Percentiles rank a stretch among this genome's conserved stretches.
Evolutionary conservation across 129 eudicot species (phyloP).

Genomic region (Gnaphalium uliginosum): DNA sequence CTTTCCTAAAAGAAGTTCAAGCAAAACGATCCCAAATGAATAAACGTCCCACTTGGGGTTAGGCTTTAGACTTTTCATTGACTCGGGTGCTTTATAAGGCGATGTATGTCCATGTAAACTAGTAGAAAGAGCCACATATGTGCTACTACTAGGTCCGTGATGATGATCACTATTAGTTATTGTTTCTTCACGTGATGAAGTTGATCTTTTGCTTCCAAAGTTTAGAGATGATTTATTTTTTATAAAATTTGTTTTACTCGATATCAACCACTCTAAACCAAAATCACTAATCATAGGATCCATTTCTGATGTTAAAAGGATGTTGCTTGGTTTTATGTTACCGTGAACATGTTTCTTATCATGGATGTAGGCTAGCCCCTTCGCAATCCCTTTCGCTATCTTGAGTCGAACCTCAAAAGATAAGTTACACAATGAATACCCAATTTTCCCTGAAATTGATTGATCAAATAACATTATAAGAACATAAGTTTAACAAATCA

Average conservation of each 20-base stretch:
- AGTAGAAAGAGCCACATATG: not conserved
- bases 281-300: conserved; percentile 80
- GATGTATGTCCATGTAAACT: conserved; percentile 48
- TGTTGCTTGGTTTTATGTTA: conserved; percentile 87
- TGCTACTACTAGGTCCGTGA: not conserved
- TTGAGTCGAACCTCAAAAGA: conserved; percentile 63
- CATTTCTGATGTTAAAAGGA: conserved; percentile 71
- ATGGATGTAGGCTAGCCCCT: conserved; percentile 71
- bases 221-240: conserved; percentile 43
- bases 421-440: conserved; percentile 55
- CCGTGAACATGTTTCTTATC: conserved; percentile 88
- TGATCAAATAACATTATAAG: not conserved
- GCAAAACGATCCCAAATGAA: conserved; percentile 79
- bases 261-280: conserved; percentile 63
- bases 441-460: conserved; percentile 53
- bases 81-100: conserved; percentile 86
- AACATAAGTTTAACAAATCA: not conserved
- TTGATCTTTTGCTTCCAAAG: conserved; percentile 51
- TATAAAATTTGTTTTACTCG: conserved; percentile 44
- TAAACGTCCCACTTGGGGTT: conserved; percentile 92
- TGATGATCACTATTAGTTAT: conserved; percentile 30
- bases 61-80: conserved; percentile 52
- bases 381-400: conserved; percentile 87
- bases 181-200: conserved; percentile 35
- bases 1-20: conserved; percentile 77